Evolutionary conservation across 1,139 yeast genomes (phyloP).

Genomic region (Diutina siamensis): DNA sequence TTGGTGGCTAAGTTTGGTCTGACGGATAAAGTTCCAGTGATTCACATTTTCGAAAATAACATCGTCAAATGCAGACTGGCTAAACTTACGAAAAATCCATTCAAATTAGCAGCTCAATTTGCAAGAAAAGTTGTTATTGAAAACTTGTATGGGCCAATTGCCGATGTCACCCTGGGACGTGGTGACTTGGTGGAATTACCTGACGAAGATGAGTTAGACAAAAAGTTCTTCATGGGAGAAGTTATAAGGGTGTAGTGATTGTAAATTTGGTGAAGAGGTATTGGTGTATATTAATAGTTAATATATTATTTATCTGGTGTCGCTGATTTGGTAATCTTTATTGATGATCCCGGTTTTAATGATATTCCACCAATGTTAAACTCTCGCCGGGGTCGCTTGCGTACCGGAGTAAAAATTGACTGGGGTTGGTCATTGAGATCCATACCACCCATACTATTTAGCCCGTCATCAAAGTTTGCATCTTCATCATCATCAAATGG

Average conservation of each 20-base stretch:
- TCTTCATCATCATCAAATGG: background rate
- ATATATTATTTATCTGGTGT: background rate
- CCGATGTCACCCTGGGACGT: conserved; percentile 17
- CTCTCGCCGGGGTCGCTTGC: background rate
- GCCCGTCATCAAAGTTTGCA: background rate
- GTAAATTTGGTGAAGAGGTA: background rate
- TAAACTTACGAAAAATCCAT: conserved; percentile 12
- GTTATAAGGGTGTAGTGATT: conserved; percentile 13
- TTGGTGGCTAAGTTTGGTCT: background rate
- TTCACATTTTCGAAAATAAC: conserved; percentile 29
- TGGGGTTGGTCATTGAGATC: background rate
- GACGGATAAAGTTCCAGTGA: conserved; percentile 13
- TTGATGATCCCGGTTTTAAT: too few relatives aligned
- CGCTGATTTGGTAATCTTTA: background rate
- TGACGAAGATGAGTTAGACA: conserved; percentile 16
- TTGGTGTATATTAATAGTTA: too few relatives aligned
- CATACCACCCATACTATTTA: background rate
- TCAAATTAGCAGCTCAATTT: conserved; percentile 10
- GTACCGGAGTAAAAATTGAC: background rate
- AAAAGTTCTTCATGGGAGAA: conserved; percentile 20
- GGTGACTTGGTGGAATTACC: conserved; percentile 16
- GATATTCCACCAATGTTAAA: background rate
- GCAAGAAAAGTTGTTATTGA: conserved; percentile 17
- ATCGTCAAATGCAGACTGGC: background rate
- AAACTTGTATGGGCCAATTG: conserved; percentile 19